phyloP scores from a whole-genome alignment of 441 rosid species.

The Geranium incanum region DNA sequence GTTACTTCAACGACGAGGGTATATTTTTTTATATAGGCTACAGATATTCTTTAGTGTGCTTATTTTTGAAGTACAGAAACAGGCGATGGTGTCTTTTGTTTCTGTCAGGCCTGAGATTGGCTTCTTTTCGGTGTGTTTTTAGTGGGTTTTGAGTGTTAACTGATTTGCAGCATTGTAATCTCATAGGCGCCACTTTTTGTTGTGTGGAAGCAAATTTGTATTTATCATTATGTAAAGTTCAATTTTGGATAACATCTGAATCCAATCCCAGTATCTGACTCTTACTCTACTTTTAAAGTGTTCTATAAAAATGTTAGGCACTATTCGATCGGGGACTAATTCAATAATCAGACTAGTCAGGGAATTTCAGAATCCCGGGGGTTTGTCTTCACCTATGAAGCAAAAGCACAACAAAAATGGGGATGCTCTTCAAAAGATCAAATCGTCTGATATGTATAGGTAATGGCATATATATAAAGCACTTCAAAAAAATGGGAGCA shows the following conservation, averaged over 20 bases:
- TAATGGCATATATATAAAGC: background rate
- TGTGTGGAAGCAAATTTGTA: conserved; percentile 22
- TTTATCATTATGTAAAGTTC: conserved; percentile 14
- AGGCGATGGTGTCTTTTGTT: conserved; percentile 24
- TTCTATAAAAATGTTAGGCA: too few relatives aligned
- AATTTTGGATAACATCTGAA: too few relatives aligned
- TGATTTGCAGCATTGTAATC: conserved; percentile 17
- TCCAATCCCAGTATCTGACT: too few relatives aligned
- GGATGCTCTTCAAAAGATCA: background rate
- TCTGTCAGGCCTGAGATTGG: conserved; percentile 27
- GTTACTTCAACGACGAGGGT: conserved; percentile 37
- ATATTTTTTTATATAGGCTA: conserved; percentile 24
- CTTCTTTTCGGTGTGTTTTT: conserved; percentile 18
- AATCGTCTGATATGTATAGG: background rate
- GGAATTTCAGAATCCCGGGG: too few relatives aligned
- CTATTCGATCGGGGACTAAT: too few relatives aligned
- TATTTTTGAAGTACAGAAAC: conserved; percentile 26
- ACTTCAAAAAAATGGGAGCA: background rate
- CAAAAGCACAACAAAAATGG: background rate
- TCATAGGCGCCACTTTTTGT: conserved; percentile 24
- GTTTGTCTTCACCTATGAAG: background rate
- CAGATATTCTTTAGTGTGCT: conserved; percentile 30
- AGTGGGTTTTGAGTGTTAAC: conserved; percentile 29
- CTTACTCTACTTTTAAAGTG: too few relatives aligned
- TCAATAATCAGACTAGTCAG: too few relatives aligned